These are phyloP conservation scores for Nicotiana otophora DNA, from an alignment of 257 asterid genomes.

Conservation along the genomic window DNA sequence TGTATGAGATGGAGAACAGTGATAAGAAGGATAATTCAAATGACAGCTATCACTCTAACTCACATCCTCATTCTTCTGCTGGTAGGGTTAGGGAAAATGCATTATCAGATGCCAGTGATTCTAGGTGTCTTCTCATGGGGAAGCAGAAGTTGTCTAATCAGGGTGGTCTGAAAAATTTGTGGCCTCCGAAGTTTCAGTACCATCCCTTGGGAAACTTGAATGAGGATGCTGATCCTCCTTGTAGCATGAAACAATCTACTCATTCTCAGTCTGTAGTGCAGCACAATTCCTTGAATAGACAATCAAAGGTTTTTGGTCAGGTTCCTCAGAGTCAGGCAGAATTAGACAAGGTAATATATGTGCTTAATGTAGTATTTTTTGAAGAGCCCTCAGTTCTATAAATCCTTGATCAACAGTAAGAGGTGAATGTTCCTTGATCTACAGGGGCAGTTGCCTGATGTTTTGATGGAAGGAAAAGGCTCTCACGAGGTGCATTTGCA, in stretches of 20 bases:
- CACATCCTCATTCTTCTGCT: conserved; percentile 42
- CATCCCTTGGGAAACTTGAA: conserved; percentile 89
- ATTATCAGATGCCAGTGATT: conserved; percentile 46
- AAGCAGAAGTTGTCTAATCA: conserved; percentile 54
- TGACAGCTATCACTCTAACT: conserved; percentile 55
- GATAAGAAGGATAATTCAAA: conserved; percentile 50
- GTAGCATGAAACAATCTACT: conserved; percentile 45
- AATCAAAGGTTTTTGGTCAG: conserved; percentile 49
- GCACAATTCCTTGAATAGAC: conserved; percentile 46
- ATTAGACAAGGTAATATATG: conserved; percentile 40
- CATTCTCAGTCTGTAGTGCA: conserved; percentile 29
- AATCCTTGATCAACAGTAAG: background rate
- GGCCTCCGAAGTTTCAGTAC: conserved; percentile 68
- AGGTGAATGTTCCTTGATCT: conserved; percentile 22
- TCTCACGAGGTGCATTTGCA: conserved; percentile 33
- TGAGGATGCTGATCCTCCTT: conserved; percentile 42
- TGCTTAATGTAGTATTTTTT: conserved; percentile 4
- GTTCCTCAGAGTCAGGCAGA: conserved; percentile 29
- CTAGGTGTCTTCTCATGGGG: conserved; percentile 41
- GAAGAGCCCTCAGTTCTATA: background rate
- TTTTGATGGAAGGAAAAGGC: conserved; percentile 38
- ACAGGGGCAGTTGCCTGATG: conserved; percentile 52
- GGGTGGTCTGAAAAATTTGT: conserved; percentile 40
- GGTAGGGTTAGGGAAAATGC: conserved; percentile 51
- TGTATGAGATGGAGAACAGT: conserved; percentile 40